Conservation (phyloP, 2,329 filamentous ascomycete genomes). For the Huntiella abstrusa region DNA sequence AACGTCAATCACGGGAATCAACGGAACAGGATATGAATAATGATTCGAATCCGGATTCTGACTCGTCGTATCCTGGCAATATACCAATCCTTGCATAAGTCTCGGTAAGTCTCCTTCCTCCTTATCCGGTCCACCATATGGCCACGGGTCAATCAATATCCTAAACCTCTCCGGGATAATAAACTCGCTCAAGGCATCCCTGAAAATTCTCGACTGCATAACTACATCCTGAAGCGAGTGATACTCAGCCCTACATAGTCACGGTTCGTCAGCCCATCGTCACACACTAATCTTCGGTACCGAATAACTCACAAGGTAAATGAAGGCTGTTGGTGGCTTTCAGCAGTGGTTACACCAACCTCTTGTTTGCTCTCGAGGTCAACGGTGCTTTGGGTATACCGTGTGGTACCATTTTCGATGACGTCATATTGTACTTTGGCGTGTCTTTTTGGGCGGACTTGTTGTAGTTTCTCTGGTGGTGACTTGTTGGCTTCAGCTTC, state of each 20-base stretch:
- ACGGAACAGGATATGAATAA: constrained; percentile 41
- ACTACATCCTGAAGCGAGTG: constrained; percentile 22
- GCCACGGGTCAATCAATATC: constrained; percentile 40
- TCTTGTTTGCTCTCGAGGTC: constrained; percentile 17
- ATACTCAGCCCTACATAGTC: constrained; percentile 21
- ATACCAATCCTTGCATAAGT: constrained; percentile 32
- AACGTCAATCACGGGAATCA: constrained; percentile 40
- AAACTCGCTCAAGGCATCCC: constrained; percentile 28
- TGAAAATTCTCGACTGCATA: constrained; percentile 25
- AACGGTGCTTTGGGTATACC: constrained; percentile 22
- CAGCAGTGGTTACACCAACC: constrained; percentile 10
- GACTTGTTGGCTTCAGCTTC: constrained; percentile 39
- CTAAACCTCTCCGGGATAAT: constrained; percentile 23
- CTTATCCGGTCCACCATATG: constrained; percentile 35
- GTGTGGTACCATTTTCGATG: constrained; percentile 16
- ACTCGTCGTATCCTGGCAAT: constrained; percentile 24
- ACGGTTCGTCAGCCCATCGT: not conserved
- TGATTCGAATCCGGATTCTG: constrained; percentile 39
- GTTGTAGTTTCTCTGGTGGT: constrained; percentile 20
- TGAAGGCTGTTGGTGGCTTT: constrained; percentile 20
- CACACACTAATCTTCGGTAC: not conserved
- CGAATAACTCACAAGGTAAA: constrained; percentile 17
- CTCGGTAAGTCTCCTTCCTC: constrained; percentile 21
- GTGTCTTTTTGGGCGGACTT: constrained; percentile 22
- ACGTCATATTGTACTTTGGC: constrained; percentile 28